A percentile compares a stretch with the other conserved stretches of the same genome.
Evolutionary conservation across 2,329 filamentous ascomycete genomes (phyloP).

Genomic region (Boeremia lycopersici): DNA sequence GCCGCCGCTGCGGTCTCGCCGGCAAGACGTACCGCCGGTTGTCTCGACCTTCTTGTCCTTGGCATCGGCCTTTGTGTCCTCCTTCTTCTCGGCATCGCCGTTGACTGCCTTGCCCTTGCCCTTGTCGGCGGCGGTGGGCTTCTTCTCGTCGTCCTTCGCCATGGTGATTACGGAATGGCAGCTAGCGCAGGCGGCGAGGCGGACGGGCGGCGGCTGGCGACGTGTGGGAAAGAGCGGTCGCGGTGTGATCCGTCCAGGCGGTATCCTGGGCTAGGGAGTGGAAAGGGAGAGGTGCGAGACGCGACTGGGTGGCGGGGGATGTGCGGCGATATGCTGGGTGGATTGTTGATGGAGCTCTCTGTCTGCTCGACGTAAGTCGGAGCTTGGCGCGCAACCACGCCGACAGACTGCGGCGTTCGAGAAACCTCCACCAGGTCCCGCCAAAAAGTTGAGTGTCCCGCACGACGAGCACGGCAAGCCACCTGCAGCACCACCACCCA

Average conservation of each 20-base stretch:
- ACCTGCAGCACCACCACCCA: slow-evolving; percentile 11
- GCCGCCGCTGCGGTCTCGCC: slow-evolving; percentile 19
- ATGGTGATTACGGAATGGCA: slow-evolving; percentile 60
- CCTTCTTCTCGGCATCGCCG: slow-evolving; percentile 64
- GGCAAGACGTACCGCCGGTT: slow-evolving; percentile 57
- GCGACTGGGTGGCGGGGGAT: slow-evolving; percentile 21
- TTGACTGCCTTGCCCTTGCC: slow-evolving; percentile 92
- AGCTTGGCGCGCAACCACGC: slow-evolving; percentile 11
- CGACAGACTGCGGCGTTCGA: slow-evolving; percentile 18
- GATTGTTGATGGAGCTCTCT: slow-evolving; percentile 41
- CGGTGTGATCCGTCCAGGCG: slow-evolving; percentile 10
- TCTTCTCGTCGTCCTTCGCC: slow-evolving; percentile 91
- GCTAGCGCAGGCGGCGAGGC: slow-evolving; percentile 45
- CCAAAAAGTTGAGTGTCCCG: slow-evolving; percentile 13
- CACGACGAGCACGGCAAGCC: neutral
- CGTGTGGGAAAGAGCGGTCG: slow-evolving; percentile 20
- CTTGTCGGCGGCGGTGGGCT: slow-evolving; percentile 85
- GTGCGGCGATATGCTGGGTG: slow-evolving; percentile 23
- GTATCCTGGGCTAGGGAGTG: slow-evolving; percentile 1
- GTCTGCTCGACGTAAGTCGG: slow-evolving; percentile 16
- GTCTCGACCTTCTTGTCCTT: slow-evolving; percentile 75
- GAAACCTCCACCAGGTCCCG: slow-evolving; percentile 31
- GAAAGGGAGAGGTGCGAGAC: slow-evolving; percentile 5
- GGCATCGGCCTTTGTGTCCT: slow-evolving; percentile 69
- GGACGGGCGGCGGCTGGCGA: slow-evolving; percentile 13